Base-by-base conservation (phyloP, 2,329 filamentous ascomycete species). In the Botrytis fragariae region DNA sequence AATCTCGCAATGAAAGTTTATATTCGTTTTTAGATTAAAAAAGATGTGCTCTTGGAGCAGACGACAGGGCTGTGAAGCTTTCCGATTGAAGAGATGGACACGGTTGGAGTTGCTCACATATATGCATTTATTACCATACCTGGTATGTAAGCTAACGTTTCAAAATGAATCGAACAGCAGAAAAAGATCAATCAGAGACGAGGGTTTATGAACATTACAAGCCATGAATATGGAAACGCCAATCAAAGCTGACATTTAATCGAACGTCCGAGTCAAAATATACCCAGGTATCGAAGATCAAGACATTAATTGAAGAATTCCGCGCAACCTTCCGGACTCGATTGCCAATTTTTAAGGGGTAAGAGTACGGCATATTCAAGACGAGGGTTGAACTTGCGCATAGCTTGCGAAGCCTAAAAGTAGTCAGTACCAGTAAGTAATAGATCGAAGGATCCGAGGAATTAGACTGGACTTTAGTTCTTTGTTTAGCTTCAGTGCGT, bases 141-240 rank as follows among this genome's bases (percentile, higher is more conserved):
- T 57, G 65, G 65, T 32, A 32, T n/a, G 18, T 42, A 68, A 32
- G 65, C 65, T 68, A 68, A 57, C 10, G 65, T 68, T 68, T 68
- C 65, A 42, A 29, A 68, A 68, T 68, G 35, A 68, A 57, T 68
- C 65, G 18, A 54, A 54, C 64, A 54, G 4, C 44, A 10, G 35
- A 29, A 54, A 51, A 4, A 67, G 63, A 54, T 67, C 63, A 67
- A 67, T 54, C 63, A 51, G 63, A 39, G 32, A 51, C 22, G 32
- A 51, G 44, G 25, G 63, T 42, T 54, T 12, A 25, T 54, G 48
- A 68, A 68, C 35, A 1, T 68, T 39, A 39, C 22, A 37, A 68
- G 65, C 35, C 65, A 57, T 37, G 9, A 42, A 32, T 57, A 42
- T 22, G 35, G 42, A 42, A 22, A 42, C 4, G 7, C 48, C 64